Base-by-base conservation (phyloP, 441 rosid genomes). In the Aquilaria agallochum region DNA sequence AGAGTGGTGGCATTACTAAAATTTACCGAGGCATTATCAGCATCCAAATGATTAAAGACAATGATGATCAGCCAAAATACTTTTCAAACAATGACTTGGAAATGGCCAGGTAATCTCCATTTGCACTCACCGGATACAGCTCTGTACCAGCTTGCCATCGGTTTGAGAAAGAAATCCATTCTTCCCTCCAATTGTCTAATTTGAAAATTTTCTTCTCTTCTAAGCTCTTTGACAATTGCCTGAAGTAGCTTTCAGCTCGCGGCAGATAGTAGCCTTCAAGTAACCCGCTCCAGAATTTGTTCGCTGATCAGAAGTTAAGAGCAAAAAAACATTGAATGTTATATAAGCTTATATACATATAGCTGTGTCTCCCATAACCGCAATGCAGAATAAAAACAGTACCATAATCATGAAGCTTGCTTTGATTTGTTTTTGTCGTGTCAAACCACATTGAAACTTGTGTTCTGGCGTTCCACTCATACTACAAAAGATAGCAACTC, bases 391-490 rank as follows among this genome's bases (percentile, higher is more conserved):
- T 34, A 56, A 63, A 27, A 49, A 58, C 11, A 31, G 68, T 83
- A 88, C 97, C 98, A 14, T 94, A 90, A 71, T 90, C 98, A 65
- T 84, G 96, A 53, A 94, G 96, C 83, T 79, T 75, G 92, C 99
- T 94, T 77, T 91, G 97, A 56, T 67, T 74, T 36, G 80, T 76
- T 44, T 54, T 63, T 14, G 85, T 83, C 6, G 86, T 83, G 68
- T 93, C 88, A 46, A 74, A 94, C 99, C 99, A 94, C 99, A 94
- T 94, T 2, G 97, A 89, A 70, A 91, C 89, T 68, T 88, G 98
- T 2, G 97, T 87, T 75, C 97, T 85, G 1, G 99, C 99, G 31
- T 94, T 94, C 94, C 89, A 90, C 67, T 91, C 95, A 31, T 87
- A 87, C 97, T 94, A 81, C 56, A 44, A 58, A n/a, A 50, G 31